Evolutionary conservation across 2,329 filamentous ascomycete species (phyloP).

Genomic region (Cladosporium oxysporum): DNA sequence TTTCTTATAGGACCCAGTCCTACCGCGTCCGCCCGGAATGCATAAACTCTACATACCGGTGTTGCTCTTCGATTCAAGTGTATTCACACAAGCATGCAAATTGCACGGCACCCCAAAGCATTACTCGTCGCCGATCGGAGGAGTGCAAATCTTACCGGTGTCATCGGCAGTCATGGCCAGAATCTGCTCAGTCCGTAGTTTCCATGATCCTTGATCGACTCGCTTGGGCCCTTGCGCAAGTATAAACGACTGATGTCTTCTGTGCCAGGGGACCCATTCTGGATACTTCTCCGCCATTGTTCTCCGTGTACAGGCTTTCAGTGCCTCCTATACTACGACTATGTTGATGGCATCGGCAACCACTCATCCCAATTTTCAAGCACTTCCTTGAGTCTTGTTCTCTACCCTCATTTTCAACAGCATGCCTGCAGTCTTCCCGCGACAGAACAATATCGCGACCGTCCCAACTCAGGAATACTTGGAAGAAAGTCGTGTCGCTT

Average conservation of each 20-base stretch:
- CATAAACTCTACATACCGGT: background rate
- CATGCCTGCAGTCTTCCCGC: background rate
- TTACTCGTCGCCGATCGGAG: background rate
- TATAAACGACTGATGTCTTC: background rate
- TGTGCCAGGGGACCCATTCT: background rate
- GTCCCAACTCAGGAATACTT: slow-evolving; percentile 24
- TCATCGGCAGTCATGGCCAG: background rate
- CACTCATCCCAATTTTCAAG: background rate
- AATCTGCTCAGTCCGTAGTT: background rate
- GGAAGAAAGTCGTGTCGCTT: slow-evolving; percentile 28
- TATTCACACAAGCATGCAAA: background rate
- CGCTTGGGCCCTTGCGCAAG: background rate
- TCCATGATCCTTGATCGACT: slow-evolving; percentile 2
- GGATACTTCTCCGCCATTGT: background rate
- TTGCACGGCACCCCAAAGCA: background rate
- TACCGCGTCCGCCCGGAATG: background rate
- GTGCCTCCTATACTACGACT: background rate
- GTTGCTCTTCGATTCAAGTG: background rate
- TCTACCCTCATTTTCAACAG: background rate
- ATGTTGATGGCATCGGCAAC: background rate
- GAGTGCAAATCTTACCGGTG: background rate
- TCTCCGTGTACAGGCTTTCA: background rate
- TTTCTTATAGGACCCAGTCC: background rate
- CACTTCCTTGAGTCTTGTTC: background rate
- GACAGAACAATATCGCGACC: background rate